Evolutionary conservation across 306 rosid species (phyloP), one percentile per base, ranked within the genome.

Genomic region (Corylus avellana): DNA sequence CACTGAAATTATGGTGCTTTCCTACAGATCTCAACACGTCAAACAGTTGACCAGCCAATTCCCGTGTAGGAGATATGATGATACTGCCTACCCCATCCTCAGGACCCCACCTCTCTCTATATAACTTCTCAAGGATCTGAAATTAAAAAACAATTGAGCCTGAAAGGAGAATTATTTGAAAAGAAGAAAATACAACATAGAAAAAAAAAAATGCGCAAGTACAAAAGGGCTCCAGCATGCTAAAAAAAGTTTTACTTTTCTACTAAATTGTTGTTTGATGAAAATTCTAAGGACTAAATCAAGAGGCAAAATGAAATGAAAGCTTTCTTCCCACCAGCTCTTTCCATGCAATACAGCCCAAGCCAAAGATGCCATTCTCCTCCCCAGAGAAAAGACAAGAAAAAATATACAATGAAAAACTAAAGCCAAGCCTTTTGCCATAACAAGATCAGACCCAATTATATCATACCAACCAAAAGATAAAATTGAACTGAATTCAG

Each of bases 21-120:
- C 99, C 99, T 44, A 91, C 85, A 58, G 66, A 18, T 73, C 84
- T 90, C 62, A 95, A 72, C 61, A 93, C 98, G 66, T 93, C 97
- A 79, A 95, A 95, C 18, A 87, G 72, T 78, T 95, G 97, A 66
- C 74, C 84, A 67, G 96, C 99, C 79, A 93, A 80, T 84, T 95
- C 99, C 84, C 99, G 88, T 9, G 98, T 91, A 18, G 98, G 96
- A 50, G 98, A 93, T 81, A 95, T 80, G 47, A 95, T 85, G 57
- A 95, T 95, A 88, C 97, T 77, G 70, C 97, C 99, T 6, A 95
- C 99, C 64, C 98, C 98, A 80, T 84, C 91, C 78, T 91, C 93
- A 5, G 91, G 88, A 20, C 88, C 87, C 95, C 97, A 95, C 75
- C 88, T 90, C 86, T 89, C 98, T 82, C 87, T 86, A 62, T 86